phyloP scores from a whole-genome alignment of 176 grass and related monocot species.

The Oryza glaberrima region DNA sequence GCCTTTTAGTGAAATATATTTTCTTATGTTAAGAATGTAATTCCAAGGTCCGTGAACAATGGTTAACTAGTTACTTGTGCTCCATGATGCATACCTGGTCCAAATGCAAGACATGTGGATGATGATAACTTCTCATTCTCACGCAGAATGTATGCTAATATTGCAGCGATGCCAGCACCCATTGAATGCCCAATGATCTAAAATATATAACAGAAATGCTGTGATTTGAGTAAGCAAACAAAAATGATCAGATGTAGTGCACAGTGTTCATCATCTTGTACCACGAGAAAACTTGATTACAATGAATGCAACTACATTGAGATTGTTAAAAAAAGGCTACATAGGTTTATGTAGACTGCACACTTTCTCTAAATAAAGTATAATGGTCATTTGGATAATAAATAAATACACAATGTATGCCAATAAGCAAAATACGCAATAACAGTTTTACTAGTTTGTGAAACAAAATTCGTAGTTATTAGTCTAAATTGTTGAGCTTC shows the following conservation, averaged over 20 bases:
- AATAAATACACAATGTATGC: not conserved
- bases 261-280: not conserved
- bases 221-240: conserved; percentile 39
- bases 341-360: not conserved
- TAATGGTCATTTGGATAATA: not conserved
- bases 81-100: conserved; percentile 61
- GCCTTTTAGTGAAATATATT: conserved; percentile 18
- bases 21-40: not conserved
- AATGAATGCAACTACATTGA: not conserved
- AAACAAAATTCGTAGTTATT: not conserved
- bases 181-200: conserved; percentile 98
- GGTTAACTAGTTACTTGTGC: conserved; percentile 13
- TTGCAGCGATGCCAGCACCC: conserved; percentile 80
- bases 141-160: conserved; percentile 91
- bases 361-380: conserved; percentile 16
- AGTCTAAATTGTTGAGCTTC: not conserved
- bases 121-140: conserved; percentile 76
- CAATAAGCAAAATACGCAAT: conserved; percentile 10
- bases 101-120: conserved; percentile 88
- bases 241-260: conserved; percentile 6
- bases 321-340: not conserved
- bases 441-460: not conserved
- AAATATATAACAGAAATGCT: conserved; percentile 19
- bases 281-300: not conserved
- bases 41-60: conserved; percentile 8